Conservation (phyloP, 2,329 filamentous ascomycete genomes). For the Bertia moriformis region DNA sequence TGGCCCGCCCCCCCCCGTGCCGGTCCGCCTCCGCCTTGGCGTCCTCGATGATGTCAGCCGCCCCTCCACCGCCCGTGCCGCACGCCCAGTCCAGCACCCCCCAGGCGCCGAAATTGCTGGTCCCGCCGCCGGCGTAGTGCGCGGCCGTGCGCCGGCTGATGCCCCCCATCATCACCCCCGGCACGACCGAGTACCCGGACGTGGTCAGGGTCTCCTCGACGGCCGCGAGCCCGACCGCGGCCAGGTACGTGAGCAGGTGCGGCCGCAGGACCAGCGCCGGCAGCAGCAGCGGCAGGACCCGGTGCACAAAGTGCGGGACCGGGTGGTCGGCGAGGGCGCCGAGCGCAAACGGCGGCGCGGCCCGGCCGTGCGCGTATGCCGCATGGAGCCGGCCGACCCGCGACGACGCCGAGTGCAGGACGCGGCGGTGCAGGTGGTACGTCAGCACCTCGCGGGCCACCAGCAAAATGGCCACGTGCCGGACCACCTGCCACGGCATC, state of each 20-base stretch:
- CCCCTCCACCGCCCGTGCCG: slow-evolving; percentile 37
- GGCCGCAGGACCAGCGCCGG: slow-evolving; percentile 51
- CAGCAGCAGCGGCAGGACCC: slow-evolving; percentile 50
- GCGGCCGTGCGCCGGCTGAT: slow-evolving; percentile 33
- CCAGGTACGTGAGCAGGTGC: slow-evolving; percentile 59
- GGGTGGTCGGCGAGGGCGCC: slow-evolving; percentile 57
- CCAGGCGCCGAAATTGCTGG: slow-evolving; percentile 46
- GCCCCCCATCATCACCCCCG: slow-evolving; percentile 33
- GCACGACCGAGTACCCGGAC: slow-evolving; percentile 50
- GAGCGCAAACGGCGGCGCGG: slow-evolving; percentile 44
- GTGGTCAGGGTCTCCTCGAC: slow-evolving; percentile 52
- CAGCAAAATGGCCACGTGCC: slow-evolving; percentile 28
- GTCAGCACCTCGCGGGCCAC: slow-evolving; percentile 40
- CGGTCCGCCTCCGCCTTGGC: slow-evolving; percentile 37
- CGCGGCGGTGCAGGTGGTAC: slow-evolving; percentile 60
- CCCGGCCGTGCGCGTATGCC: slow-evolving; percentile 33
- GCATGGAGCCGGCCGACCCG: slow-evolving; percentile 24
- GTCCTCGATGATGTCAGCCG: slow-evolving; percentile 37
- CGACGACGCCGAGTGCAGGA: slow-evolving; percentile 40
- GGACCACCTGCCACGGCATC: slow-evolving; percentile 35
- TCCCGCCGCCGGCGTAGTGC: slow-evolving; percentile 40
- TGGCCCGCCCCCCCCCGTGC: slow-evolving; percentile 22
- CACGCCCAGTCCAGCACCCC: slow-evolving; percentile 48
- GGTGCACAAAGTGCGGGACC: slow-evolving; percentile 42
- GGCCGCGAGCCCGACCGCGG: slow-evolving; percentile 47